phyloP scores from a whole-genome alignment of 495 filamentous ascomycete genomes.

The Apodospora peruviana region DNA sequence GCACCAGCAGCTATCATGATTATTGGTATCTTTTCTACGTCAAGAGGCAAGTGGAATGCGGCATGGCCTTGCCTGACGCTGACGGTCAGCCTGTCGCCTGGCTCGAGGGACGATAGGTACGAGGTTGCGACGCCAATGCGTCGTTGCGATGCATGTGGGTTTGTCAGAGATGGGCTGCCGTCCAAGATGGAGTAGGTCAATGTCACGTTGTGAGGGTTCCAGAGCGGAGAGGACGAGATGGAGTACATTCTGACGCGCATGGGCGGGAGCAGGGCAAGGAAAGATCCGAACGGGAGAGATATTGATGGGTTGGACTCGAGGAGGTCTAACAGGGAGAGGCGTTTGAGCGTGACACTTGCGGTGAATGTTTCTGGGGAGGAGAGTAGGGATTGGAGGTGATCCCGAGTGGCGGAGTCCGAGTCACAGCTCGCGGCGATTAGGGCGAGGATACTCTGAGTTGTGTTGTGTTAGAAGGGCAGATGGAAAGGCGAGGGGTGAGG shows the following conservation, averaged over 20 bases:
- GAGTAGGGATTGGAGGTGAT: slow-evolving; percentile 43
- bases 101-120: slow-evolving; percentile 53
- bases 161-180: slow-evolving; percentile 49
- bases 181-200: slow-evolving; percentile 66
- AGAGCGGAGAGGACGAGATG: slow-evolving; percentile 68
- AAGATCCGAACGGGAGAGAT: slow-evolving; percentile 53
- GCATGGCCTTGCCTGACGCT: slow-evolving; percentile 52
- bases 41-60: slow-evolving; percentile 61
- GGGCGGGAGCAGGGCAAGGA: slow-evolving; percentile 64
- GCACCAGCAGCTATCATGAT: slow-evolving; percentile 56
- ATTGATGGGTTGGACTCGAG: slow-evolving; percentile 54
- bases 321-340: slow-evolving; percentile 59
- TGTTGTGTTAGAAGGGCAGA: neutral
- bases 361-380: slow-evolving; percentile 46
- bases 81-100: slow-evolving; percentile 58
- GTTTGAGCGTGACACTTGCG: slow-evolving; percentile 49
- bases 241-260: slow-evolving; percentile 74
- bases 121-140: slow-evolving; percentile 55
- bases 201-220: slow-evolving; percentile 51
- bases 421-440: slow-evolving; percentile 39
- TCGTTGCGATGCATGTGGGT: slow-evolving; percentile 31
- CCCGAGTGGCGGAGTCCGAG: slow-evolving; percentile 28
- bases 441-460: slow-evolving; percentile 39
- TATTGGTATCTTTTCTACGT: slow-evolving; percentile 56
- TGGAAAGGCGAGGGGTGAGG: neutral